phyloP scores from a whole-genome alignment of 768 basidiomycete species.

The Lactarius vividus region DNA sequence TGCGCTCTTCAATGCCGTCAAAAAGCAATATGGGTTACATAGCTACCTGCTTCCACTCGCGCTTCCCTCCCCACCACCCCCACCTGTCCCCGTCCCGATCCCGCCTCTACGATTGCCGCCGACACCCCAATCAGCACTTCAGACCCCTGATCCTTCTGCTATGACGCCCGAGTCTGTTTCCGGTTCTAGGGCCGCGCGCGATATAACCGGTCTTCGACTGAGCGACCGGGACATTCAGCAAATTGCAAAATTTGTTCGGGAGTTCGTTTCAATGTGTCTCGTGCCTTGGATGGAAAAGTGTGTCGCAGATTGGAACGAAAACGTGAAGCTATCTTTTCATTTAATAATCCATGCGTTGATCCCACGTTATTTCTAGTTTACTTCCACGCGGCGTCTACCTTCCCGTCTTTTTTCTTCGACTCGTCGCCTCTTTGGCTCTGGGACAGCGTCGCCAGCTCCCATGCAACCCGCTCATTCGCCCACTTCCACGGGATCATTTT shows the following conservation, averaged over 20 bases:
- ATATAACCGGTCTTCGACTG: conserved; percentile 45
- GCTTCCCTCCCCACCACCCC: conserved; percentile 60
- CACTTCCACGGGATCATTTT: conserved; percentile 39
- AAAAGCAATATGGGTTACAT: conserved; percentile 82
- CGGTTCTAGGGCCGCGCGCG: conserved; percentile 34
- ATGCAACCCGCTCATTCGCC: conserved; percentile 41
- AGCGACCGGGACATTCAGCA: conserved; percentile 71
- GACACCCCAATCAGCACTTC: conserved; percentile 34
- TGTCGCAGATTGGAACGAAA: conserved; percentile 92
- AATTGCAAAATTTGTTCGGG: conserved; percentile 75
- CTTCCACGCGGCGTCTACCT: conserved; percentile 73
- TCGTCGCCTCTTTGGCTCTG: conserved; percentile 73
- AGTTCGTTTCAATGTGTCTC: conserved; percentile 85
- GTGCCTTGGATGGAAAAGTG: conserved; percentile 97
- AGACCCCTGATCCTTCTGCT: conserved; percentile 26
- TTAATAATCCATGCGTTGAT: background rate
- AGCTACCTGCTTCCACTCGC: conserved; percentile 64
- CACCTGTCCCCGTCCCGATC: conserved; percentile 65
- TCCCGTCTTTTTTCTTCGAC: conserved; percentile 86
- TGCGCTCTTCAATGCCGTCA: conserved; percentile 81
- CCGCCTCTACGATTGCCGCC: conserved; percentile 67
- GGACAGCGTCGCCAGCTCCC: conserved; percentile 40
- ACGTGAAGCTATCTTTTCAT: conserved; percentile 40
- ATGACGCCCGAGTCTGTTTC: conserved; percentile 1
- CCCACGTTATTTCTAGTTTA: conserved; percentile 45